A percentile compares a stretch with the other conserved stretches of the same genome.
Conservation (phyloP, 495 filamentous ascomycete genomes). For the Annulohypoxylon nitens region DNA sequence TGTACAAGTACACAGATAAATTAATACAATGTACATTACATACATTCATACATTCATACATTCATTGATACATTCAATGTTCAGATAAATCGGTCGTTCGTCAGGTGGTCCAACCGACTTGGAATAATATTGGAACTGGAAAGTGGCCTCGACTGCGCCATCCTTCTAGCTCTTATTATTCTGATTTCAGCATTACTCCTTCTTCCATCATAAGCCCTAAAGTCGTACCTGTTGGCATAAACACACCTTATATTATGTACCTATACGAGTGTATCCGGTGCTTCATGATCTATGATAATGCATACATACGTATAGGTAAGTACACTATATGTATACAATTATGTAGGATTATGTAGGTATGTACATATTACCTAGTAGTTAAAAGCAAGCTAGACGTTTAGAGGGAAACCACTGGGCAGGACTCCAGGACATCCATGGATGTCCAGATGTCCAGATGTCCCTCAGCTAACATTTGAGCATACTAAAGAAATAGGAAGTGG, state of each 20-base stretch:
- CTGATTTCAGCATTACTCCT: not conserved
- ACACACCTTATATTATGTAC: too few relatives aligned
- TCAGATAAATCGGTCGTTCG: slow-evolving; percentile 13
- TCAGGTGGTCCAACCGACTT: slow-evolving; percentile 44
- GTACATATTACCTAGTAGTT: too few relatives aligned
- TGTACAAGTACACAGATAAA: slow-evolving; percentile 30
- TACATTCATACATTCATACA: slow-evolving; percentile 2
- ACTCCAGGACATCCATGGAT: too few relatives aligned
- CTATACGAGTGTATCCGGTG: too few relatives aligned
- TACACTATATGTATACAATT: too few relatives aligned
- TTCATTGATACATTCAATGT: not conserved
- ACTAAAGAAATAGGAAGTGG: slow-evolving; percentile 20
- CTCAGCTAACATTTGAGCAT: too few relatives aligned
- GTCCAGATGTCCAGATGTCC: too few relatives aligned
- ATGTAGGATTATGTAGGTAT: too few relatives aligned
- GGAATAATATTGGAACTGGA: slow-evolving; percentile 39
- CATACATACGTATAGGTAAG: too few relatives aligned
- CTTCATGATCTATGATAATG: too few relatives aligned
- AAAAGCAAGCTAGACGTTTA: not conserved
- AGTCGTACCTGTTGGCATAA: too few relatives aligned
- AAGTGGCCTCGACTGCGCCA: slow-evolving; percentile 37
- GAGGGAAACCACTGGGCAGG: slow-evolving; percentile 8
- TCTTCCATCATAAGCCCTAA: not conserved
- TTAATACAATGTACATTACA: not conserved
- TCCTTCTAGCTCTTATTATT: slow-evolving; percentile 33